Evolutionary conservation across 2,329 filamentous ascomycete genomes (phyloP).

Genomic region (Clarireedia homoeocarpa): DNA sequence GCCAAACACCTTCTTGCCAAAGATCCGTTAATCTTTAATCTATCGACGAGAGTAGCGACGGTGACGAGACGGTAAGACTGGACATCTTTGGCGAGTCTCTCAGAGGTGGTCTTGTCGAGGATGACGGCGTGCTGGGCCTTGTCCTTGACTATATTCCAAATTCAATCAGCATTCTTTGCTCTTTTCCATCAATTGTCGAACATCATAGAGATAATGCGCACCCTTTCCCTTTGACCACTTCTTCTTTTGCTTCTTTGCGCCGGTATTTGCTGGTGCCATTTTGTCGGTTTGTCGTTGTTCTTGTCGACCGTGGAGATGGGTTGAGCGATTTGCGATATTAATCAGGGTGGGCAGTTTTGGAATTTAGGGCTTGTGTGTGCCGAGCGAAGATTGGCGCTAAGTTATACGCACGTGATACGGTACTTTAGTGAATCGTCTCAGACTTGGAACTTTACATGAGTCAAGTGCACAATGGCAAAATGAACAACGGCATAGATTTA

Average conservation of each 20-base stretch:
- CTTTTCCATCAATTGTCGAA: background rate
- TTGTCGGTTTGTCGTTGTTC: constrained; percentile 11
- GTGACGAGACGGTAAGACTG: constrained; percentile 99
- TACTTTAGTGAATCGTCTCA: background rate
- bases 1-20: constrained; percentile 81
- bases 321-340: background rate
- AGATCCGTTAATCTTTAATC: constrained; percentile 99
- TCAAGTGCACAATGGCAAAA: no score
- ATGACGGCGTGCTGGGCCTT: constrained; percentile 99
- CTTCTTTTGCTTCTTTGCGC: constrained; percentile 77
- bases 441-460: background rate
- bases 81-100: constrained; percentile 99
- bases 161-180: constrained; percentile 3
- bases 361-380: constrained; percentile 11
- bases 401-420: background rate
- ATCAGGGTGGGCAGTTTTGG: constrained; percentile 8
- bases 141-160: constrained; percentile 78
- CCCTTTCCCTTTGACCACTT: constrained; percentile 53
- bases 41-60: constrained; percentile 95
- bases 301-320: constrained; percentile 9
- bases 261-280: constrained; percentile 47
- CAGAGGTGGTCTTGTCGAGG: constrained; percentile 93
- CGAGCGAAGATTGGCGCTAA: constrained; percentile 6
- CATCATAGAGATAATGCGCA: constrained; percentile 29
- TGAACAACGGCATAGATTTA: no score